Percentiles rank a stretch among this genome's conserved stretches.
Evolutionary conservation across 306 rosid genomes (phyloP).

Genomic region (Echinosophora koreensis): DNA sequence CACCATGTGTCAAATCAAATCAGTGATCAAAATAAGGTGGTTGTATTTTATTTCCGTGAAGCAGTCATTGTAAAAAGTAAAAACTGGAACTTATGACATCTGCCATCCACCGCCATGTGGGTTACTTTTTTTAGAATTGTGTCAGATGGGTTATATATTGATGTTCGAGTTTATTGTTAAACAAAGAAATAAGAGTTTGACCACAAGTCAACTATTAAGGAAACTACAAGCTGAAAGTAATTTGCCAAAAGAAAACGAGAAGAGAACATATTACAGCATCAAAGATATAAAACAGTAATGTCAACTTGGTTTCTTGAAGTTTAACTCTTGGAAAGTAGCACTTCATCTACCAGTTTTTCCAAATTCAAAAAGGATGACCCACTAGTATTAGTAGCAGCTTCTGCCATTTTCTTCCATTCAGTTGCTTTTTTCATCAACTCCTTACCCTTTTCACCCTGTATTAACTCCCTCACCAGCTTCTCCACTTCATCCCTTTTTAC

Average conservation of each 20-base stretch:
- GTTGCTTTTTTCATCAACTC: constrained; percentile 48
- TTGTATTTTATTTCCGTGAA: too few species aligned
- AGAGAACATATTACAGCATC: neutral
- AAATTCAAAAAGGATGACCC: constrained; percentile 54
- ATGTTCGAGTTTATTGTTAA: too few species aligned
- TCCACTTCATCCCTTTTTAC: constrained; percentile 61
- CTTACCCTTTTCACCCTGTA: constrained; percentile 59
- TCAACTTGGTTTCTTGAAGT: constrained; percentile 10
- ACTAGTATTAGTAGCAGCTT: constrained; percentile 35
- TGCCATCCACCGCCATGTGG: too few species aligned
- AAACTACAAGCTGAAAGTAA: neutral
- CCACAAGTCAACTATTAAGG: neutral
- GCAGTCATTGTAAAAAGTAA: too few species aligned
- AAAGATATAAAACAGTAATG: neutral
- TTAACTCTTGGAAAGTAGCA: constrained; percentile 30
- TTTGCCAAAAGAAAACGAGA: neutral
- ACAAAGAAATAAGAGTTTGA: neutral
- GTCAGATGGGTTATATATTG: too few species aligned
- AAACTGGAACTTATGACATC: too few species aligned
- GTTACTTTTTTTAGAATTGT: too few species aligned
- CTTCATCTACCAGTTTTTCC: constrained; percentile 48
- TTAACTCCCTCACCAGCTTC: constrained; percentile 54
- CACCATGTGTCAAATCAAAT: too few species aligned
- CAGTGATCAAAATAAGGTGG: too few species aligned
- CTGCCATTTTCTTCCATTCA: constrained; percentile 52